Evolutionary conservation across 2,329 filamentous ascomycete genomes (phyloP).

Genomic region (Talaromyces amestolkiae): DNA sequence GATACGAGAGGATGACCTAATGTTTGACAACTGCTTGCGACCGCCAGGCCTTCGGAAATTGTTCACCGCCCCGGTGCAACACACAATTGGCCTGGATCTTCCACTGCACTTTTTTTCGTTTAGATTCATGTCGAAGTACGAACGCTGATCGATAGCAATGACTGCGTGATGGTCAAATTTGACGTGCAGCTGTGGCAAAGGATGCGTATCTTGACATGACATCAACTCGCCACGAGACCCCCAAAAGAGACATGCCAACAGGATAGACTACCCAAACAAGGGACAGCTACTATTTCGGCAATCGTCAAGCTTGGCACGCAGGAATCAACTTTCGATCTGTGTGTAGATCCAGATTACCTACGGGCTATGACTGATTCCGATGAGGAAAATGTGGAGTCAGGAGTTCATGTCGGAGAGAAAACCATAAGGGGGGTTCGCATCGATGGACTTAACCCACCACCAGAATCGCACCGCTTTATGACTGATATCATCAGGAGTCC

Average conservation of each 20-base stretch:
- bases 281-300: not conserved
- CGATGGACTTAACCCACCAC: not conserved
- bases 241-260: not conserved
- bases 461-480: not conserved
- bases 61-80: not conserved
- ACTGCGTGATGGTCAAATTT: not conserved
- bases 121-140: not conserved
- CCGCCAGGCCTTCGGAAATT: not conserved
- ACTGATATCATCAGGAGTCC: not conserved
- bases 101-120: not conserved
- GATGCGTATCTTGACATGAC: not conserved
- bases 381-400: not conserved
- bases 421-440: not conserved
- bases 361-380: not conserved
- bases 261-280: not conserved
- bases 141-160: not conserved
- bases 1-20: not conserved
- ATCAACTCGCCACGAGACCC: not conserved
- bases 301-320: not conserved
- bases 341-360: slow-evolving; percentile 6
- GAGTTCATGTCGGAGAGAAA: slow-evolving; percentile 9
- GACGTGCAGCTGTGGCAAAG: not conserved
- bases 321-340: not conserved
- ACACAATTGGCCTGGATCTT: not conserved
- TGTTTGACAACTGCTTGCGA: not conserved